These are phyloP conservation scores for Clarireedia hainanense DNA, from an alignment of 2,329 filamentous ascomycete species.

Conservation along the genomic window DNA sequence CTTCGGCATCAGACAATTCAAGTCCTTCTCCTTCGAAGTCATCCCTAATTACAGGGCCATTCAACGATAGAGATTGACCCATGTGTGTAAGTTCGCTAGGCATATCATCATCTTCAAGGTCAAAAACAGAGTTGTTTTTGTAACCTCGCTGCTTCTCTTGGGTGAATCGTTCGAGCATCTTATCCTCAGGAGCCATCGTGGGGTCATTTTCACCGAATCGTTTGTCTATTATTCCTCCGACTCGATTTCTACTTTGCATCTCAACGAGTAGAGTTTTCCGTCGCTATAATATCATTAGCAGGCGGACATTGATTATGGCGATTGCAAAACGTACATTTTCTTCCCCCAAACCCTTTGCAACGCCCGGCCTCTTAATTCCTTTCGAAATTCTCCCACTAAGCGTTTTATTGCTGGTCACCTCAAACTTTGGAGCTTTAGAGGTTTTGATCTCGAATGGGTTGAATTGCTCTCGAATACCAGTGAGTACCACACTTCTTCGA, in stretches of 20 bases:
- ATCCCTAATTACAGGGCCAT: slow-evolving; percentile 47
- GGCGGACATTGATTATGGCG: background rate
- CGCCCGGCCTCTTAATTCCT: slow-evolving; percentile 63
- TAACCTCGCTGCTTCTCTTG: slow-evolving; percentile 74
- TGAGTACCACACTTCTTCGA: slow-evolving; percentile 68
- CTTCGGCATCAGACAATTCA: slow-evolving; percentile 47
- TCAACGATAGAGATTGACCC: slow-evolving; percentile 65
- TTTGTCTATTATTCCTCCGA: slow-evolving; percentile 85
- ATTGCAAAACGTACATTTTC: slow-evolving; percentile 53
- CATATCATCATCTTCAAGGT: slow-evolving; percentile 77
- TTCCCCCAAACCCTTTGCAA: slow-evolving; percentile 80
- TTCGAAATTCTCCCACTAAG: slow-evolving; percentile 44
- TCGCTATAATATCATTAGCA: slow-evolving; percentile 15
- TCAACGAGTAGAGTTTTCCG: slow-evolving; percentile 38
- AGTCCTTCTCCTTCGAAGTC: slow-evolving; percentile 78
- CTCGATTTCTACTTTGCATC: slow-evolving; percentile 81
- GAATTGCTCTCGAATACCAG: slow-evolving; percentile 87
- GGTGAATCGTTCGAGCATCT: slow-evolving; percentile 84
- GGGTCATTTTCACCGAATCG: slow-evolving; percentile 95
- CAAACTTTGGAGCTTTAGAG: slow-evolving; percentile 72
- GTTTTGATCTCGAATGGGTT: slow-evolving; percentile 96
- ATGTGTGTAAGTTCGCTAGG: slow-evolving; percentile 70
- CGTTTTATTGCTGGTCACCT: slow-evolving; percentile 62
- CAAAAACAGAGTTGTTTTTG: slow-evolving; percentile 75
- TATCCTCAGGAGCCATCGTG: slow-evolving; percentile 86